Base-by-base conservation (phyloP, 345 rosid genomes). In the Eucalyptus paniculata region DNA sequence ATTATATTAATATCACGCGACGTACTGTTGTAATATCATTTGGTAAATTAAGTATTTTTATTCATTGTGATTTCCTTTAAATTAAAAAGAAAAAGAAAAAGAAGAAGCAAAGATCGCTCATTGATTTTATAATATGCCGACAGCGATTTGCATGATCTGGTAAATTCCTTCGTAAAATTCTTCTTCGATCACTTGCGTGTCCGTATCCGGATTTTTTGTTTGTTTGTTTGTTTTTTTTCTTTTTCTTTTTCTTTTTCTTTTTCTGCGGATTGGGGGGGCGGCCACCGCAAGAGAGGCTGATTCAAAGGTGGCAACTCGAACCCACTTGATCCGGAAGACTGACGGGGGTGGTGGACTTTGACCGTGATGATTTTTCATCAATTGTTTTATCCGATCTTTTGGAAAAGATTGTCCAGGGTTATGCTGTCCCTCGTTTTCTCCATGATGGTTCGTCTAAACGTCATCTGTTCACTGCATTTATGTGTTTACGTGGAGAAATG, bases 21-120 rank as follows among this genome's bases (percentile, higher is more conserved):
- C 2, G 19, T 19, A 4, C 2, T 9, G 1, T 37, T 5, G 6
- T 6, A 21, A 9, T 9, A 32, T 69, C 6, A 0, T 69, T 18
- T 34, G 37, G 1, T 34, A 9, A 69, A 34, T 69, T 9, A 19
- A 18, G 4, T 34, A 5, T 69, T 34, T 4, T 18, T 2, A 2
- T 19, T 34, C 26, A 10, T 6, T 18, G 8, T 5, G 12, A 34
- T 72, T 72, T 19, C 4, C 7, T 72, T 72, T 11, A 77, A 19
- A 53, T 53, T 53, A 47, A 45, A 3, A 53, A n/a, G n/a, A n/a
- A n/a, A n/a, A n/a, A n/a, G n/a, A n/a, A n/a, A 3, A 77, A 45
- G 10, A 44, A 44, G 45, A 45, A 37, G 14, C 5, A 6, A 77
- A 4, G 2, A 37, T 40, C 30, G 7, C 30, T 77, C 7, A 2